Conservation (phyloP, 2,329 filamentous ascomycete species). For the Arthroderma sp. region DNA sequence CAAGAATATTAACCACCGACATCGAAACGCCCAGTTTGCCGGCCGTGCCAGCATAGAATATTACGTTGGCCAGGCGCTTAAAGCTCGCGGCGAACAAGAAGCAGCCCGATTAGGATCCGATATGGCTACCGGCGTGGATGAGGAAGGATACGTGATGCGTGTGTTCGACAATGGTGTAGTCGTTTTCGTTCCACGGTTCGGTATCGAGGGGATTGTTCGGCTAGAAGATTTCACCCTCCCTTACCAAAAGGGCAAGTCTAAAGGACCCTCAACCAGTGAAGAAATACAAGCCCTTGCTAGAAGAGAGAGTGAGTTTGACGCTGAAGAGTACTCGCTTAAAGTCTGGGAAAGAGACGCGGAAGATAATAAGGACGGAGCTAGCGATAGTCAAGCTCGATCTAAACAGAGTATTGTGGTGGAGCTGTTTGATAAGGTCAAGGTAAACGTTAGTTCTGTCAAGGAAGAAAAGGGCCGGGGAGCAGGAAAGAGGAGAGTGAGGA, state of each 20-base stretch:
- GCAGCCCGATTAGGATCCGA: slow-evolving; percentile 10
- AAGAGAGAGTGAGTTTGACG: slow-evolving; percentile 71
- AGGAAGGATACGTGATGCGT: slow-evolving; percentile 92
- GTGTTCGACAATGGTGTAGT: slow-evolving; percentile 97
- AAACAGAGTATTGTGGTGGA: slow-evolving; percentile 46
- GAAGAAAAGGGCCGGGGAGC: slow-evolving; percentile 61
- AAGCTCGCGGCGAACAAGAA: slow-evolving; percentile 47
- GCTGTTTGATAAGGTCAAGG: slow-evolving; percentile 81
- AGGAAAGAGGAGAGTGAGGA: slow-evolving; percentile 64
- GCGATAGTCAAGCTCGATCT: slow-evolving; percentile 22
- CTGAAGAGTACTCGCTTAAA: slow-evolving; percentile 66
- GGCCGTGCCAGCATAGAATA: slow-evolving; percentile 91
- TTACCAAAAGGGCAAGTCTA: slow-evolving; percentile 11
- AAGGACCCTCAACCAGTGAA: neutral
- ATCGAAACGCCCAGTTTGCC: slow-evolving; percentile 93
- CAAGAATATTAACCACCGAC: slow-evolving; percentile 95
- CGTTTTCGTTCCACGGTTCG: slow-evolving; percentile 88
- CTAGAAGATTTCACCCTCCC: slow-evolving; percentile 63
- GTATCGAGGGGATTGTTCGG: slow-evolving; percentile 83
- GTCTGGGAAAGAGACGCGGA: slow-evolving; percentile 45
- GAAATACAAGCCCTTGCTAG: slow-evolving; percentile 9
- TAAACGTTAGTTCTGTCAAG: slow-evolving; percentile 81
- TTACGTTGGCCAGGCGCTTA: slow-evolving; percentile 92
- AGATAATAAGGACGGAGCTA: slow-evolving; percentile 26
- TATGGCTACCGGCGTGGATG: slow-evolving; percentile 41